phyloP scores from a whole-genome alignment of 2,329 filamentous ascomycete genomes.

The Elsinoe arachidis region DNA sequence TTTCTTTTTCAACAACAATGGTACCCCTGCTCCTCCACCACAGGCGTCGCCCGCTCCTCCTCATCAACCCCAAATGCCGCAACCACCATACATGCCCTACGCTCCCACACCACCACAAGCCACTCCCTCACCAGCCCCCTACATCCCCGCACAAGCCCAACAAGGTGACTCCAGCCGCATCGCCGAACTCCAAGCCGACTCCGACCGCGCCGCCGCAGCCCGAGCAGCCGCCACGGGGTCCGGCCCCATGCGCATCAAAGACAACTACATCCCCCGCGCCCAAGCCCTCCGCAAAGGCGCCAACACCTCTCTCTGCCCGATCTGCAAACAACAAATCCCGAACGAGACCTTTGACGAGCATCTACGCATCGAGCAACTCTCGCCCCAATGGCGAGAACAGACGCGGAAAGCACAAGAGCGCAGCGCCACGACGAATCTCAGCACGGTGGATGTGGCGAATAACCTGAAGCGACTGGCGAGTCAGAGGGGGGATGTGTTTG shows the following conservation, averaged over 20 bases:
- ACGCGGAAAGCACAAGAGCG: slow-evolving; percentile 80
- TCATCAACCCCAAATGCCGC: slow-evolving; percentile 21
- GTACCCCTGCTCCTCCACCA: slow-evolving; percentile 19
- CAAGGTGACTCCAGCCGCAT: slow-evolving; percentile 30
- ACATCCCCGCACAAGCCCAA: slow-evolving; percentile 20
- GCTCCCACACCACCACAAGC: slow-evolving; percentile 19
- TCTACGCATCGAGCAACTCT: slow-evolving; percentile 88
- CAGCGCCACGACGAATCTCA: slow-evolving; percentile 76
- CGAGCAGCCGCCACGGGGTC: slow-evolving; percentile 58
- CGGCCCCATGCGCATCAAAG: slow-evolving; percentile 77
- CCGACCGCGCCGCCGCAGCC: slow-evolving; percentile 64
- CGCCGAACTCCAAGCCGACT: slow-evolving; percentile 28
- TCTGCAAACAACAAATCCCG: slow-evolving; percentile 85
- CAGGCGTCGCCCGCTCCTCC: slow-evolving; percentile 21
- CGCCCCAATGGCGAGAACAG: slow-evolving; percentile 93
- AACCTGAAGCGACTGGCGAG: slow-evolving; percentile 93
- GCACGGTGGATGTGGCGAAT: slow-evolving; percentile 78
- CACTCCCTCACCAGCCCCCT: slow-evolving; percentile 15
- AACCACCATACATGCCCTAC: slow-evolving; percentile 24
- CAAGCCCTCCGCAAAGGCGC: slow-evolving; percentile 58
- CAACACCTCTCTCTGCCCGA: slow-evolving; percentile 73
- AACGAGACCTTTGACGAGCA: slow-evolving; percentile 82
- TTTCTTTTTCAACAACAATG: slow-evolving; percentile 28
- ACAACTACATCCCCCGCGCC: slow-evolving; percentile 83
- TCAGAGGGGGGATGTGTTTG: slow-evolving; percentile 80